These are phyloP conservation scores for Cercospora citrullina DNA, from an alignment of 2,329 filamentous ascomycete genomes.

Conservation along the genomic window DNA sequence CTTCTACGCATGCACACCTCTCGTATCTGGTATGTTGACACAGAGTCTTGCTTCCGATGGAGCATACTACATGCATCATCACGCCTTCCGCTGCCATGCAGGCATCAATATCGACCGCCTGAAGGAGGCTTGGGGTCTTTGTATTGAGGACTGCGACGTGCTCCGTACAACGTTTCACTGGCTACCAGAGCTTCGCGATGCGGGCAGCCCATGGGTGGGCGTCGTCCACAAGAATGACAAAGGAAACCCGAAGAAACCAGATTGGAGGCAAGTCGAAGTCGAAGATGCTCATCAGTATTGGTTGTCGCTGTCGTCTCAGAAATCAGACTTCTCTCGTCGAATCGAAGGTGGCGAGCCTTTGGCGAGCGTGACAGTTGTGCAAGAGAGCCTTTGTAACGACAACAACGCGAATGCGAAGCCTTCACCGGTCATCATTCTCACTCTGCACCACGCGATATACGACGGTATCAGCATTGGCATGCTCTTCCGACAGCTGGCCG, in stretches of 20 bases:
- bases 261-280: constrained; percentile 6
- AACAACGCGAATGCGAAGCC: neutral
- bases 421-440: constrained; percentile 18
- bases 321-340: constrained; percentile 12
- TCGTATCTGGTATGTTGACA: constrained; percentile 23
- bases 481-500: constrained; percentile 17
- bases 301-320: constrained; percentile 8
- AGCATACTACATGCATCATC: constrained; percentile 21
- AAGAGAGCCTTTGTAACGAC: neutral
- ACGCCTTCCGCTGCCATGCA: constrained; percentile 13
- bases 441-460: constrained; percentile 26
- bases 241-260: neutral
- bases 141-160: constrained; percentile 15
- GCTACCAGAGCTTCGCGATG: constrained; percentile 5
- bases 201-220: constrained; percentile 16
- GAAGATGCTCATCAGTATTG: constrained; percentile 10
- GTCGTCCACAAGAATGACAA: constrained; percentile 8
- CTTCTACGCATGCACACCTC: constrained; percentile 19
- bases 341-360: constrained; percentile 8
- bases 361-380: constrained; percentile 10
- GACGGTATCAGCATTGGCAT: constrained; percentile 22
- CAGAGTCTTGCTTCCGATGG: constrained; percentile 21
- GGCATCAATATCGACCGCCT: constrained; percentile 10
- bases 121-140: constrained; percentile 15
- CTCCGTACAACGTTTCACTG: constrained; percentile 23